phyloP scores from a whole-genome alignment of 805 yeast species.

The Wickerhamiella australiensis region DNA sequence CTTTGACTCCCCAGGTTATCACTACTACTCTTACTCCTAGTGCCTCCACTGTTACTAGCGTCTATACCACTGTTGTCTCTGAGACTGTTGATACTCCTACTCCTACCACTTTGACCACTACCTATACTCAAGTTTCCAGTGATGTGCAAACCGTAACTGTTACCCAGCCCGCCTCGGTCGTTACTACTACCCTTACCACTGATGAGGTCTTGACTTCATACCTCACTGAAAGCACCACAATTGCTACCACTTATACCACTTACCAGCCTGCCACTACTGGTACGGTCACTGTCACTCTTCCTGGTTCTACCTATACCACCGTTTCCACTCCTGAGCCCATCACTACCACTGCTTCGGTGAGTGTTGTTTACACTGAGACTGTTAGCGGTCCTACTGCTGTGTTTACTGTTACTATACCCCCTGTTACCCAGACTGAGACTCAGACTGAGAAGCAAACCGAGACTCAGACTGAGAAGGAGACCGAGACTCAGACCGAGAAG shows the following conservation, averaged over 20 bases:
- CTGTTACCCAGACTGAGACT: slow-evolving; percentile 4
- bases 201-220: slow-evolving; percentile 5
- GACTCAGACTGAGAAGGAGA: too few relatives aligned
- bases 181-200: slow-evolving; percentile 1
- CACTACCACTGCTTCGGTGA: not conserved
- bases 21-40: slow-evolving; percentile 4
- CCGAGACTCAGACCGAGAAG: not conserved
- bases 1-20: slow-evolving; percentile 10
- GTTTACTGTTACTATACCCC: slow-evolving; percentile 3
- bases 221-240: slow-evolving; percentile 1
- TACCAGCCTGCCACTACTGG: not conserved
- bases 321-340: not conserved
- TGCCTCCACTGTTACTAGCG: not conserved
- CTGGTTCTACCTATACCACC: slow-evolving; percentile 3
- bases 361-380: not conserved
- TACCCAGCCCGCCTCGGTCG: not conserved
- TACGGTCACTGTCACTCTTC: not conserved
- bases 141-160: slow-evolving; percentile 3
- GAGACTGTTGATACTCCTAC: not conserved
- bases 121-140: not conserved
- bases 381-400: not conserved
- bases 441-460: not conserved
- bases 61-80: slow-evolving; percentile 1
- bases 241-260: not conserved
- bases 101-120: not conserved